Conservation (phyloP, 2,329 filamentous ascomycete species). For the Orbilia javanica region DNA sequence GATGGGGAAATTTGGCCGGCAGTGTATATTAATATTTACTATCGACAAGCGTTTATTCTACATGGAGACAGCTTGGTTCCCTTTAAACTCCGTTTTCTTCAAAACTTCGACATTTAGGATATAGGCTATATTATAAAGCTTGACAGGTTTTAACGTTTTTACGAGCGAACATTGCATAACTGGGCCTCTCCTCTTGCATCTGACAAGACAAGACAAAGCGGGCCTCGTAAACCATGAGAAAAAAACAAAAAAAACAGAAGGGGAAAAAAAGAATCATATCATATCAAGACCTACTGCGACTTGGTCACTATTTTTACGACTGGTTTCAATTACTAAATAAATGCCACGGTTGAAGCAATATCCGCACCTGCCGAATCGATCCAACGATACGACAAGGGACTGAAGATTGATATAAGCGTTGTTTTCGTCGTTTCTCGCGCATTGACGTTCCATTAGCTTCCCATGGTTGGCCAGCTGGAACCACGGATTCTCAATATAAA, state of each 20-base stretch:
- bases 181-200: conserved; percentile 6
- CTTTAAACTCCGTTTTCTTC: not conserved
- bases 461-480: conserved; percentile 12
- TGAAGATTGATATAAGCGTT: conserved; percentile 2
- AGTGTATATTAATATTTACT: conserved; percentile 34
- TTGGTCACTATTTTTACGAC: conserved; percentile 41
- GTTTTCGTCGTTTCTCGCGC: conserved; percentile 9
- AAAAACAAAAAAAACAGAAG: conserved; percentile 4
- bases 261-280: too few relatives aligned
- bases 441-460: conserved; percentile 29
- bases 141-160: conserved; percentile 18
- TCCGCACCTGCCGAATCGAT: conserved; percentile 56
- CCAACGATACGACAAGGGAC: conserved; percentile 29
- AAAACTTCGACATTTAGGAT: conserved; percentile 14
- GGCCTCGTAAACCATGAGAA: not conserved
- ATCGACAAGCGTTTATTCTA: conserved; percentile 29
- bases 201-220: too few relatives aligned
- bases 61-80: too few relatives aligned
- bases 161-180: conserved; percentile 19
- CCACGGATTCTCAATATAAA: conserved; percentile 15
- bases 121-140: conserved; percentile 30
- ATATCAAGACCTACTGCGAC: too few relatives aligned
- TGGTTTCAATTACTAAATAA: conserved; percentile 26
- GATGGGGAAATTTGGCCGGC: conserved; percentile 37
- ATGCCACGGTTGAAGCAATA: conserved; percentile 55